These are phyloP conservation scores for Dactylellina drechsleri DNA, from an alignment of 2,329 filamentous ascomycete species.

Conservation along the genomic window DNA sequence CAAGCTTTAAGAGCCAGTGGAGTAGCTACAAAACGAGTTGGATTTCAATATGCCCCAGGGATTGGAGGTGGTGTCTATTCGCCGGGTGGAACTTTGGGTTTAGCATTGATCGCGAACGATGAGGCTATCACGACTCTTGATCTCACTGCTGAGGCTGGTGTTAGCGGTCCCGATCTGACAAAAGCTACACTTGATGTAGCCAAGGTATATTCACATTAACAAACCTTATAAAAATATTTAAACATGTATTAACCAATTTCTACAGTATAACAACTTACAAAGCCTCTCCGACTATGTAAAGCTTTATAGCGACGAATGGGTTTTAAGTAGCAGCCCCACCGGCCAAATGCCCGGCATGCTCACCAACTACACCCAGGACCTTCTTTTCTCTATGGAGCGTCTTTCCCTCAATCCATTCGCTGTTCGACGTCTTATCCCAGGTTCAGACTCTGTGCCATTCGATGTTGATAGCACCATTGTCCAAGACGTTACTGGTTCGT, in stretches of 20 bases:
- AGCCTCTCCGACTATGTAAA: conserved; percentile 62
- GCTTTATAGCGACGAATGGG: conserved; percentile 64
- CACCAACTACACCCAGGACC: conserved; percentile 65
- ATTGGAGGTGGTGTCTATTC: conserved; percentile 45
- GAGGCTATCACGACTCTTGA: conserved; percentile 15
- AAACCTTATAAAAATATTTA: neutral
- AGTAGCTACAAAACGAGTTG: conserved; percentile 18
- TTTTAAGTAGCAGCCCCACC: conserved; percentile 60
- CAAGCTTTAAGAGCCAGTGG: conserved; percentile 1
- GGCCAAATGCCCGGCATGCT: conserved; percentile 62
- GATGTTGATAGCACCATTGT: conserved; percentile 59
- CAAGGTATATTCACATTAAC: conserved; percentile 8
- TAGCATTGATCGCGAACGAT: conserved; percentile 13
- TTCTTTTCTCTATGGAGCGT: conserved; percentile 66
- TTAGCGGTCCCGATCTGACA: neutral
- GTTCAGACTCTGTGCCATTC: conserved; percentile 61
- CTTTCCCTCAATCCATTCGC: conserved; percentile 63
- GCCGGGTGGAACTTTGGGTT: conserved; percentile 21
- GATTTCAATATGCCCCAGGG: conserved; percentile 28
- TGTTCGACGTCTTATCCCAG: conserved; percentile 60
- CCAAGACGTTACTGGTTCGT: conserved; percentile 60
- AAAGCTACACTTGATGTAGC: neutral
- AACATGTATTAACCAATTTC: neutral
- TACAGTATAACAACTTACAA: conserved; percentile 59
- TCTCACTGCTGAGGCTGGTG: conserved; percentile 10